Evolutionary conservation across 768 basidiomycete species (phyloP).

Genomic region (Coprinopsis strossmayeri): DNA sequence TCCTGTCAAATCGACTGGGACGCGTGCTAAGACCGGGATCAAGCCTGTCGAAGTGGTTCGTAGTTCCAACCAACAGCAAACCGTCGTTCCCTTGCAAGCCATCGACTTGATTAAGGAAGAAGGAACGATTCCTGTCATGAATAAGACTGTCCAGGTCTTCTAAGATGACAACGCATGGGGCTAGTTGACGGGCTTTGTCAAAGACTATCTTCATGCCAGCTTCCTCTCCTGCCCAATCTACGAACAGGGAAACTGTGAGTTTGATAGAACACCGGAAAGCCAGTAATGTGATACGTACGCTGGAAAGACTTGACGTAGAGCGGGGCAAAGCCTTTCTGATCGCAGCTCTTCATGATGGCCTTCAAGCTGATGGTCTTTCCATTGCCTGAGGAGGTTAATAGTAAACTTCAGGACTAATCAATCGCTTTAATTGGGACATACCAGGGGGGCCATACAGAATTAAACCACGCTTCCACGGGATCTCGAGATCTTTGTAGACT

Average conservation of each 20-base stretch:
- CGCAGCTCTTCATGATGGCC: conserved; percentile 71
- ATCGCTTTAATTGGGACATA: conserved; percentile 14
- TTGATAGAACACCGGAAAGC: no score
- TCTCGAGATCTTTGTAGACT: conserved; percentile 65
- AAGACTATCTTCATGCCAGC: conserved; percentile 63
- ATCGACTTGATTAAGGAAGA: conserved; percentile 85
- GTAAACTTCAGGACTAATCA: neutral
- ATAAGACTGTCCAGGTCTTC: conserved; percentile 71
- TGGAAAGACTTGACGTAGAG: conserved; percentile 82
- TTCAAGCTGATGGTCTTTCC: conserved; percentile 83
- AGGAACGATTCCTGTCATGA: conserved; percentile 70
- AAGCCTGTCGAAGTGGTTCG: conserved; percentile 78
- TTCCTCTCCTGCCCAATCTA: conserved; percentile 60
- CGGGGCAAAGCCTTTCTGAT: conserved; percentile 53
- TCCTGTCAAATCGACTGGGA: conserved; percentile 82
- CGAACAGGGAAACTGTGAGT: no score
- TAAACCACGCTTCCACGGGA: conserved; percentile 87
- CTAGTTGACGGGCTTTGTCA: conserved; percentile 57
- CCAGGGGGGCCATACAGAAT: conserved; percentile 84
- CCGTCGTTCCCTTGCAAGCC: conserved; percentile 79
- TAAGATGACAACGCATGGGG: conserved; percentile 61
- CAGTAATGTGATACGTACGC: no score
- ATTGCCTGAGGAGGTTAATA: conserved; percentile 42
- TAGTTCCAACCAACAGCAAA: conserved; percentile 69
- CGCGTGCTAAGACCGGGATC: conserved; percentile 72